Evolutionary conservation across 306 rosid species (phyloP), one percentile per base, ranked within the genome.

Genomic region (Medicago lupulina): DNA sequence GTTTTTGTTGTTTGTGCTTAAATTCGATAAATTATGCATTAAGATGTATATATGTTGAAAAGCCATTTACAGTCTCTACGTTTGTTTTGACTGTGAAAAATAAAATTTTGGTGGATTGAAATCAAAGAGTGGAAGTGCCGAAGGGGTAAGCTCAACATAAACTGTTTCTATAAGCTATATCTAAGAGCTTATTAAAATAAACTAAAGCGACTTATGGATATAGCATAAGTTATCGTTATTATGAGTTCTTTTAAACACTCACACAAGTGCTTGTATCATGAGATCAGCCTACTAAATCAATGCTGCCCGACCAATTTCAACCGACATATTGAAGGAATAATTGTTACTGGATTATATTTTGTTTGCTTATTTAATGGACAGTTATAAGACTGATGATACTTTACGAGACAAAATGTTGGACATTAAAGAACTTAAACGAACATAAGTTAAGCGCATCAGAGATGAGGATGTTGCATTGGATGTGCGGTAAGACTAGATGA

Each of bases 261-360:
- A 28, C 18, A 10, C 40, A 60, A 60, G 17, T 60, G 41, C 40
- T 60, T 60, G 28, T 60, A 16, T 28, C 12, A 14, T 28, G 43
- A 13, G 18, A 60, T 60, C 28, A 60, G 11, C 12, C 67, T 60
- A 31, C 67, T 28, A 9, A 61, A 67, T 50, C 76, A 15, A 28
- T 67, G 51, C 19, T 53, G 38, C 43, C 44, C 39, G n/a, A 50
- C 57, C 15, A 71, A 12, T 61, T 73, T 62, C 51, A 59, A 11
- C n/a, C 49, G 55, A 68, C 9, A 5, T 18, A 19, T 63, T 36
- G 51, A 28, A 38, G 16, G 38, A 69, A 74, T 53, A 16, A n/a
- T 62, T 55, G 17, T 79, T 41, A 21, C 41, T 17, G 61, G 61
- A 31, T 43, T 34, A 3, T 46, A 53, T 53, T 51, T 60, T 7